A percentile compares a stretch with the other conserved stretches of the same genome.
Conservation (phyloP, 1,139 yeast species). For the Saccharomycopsis phalli region DNA sequence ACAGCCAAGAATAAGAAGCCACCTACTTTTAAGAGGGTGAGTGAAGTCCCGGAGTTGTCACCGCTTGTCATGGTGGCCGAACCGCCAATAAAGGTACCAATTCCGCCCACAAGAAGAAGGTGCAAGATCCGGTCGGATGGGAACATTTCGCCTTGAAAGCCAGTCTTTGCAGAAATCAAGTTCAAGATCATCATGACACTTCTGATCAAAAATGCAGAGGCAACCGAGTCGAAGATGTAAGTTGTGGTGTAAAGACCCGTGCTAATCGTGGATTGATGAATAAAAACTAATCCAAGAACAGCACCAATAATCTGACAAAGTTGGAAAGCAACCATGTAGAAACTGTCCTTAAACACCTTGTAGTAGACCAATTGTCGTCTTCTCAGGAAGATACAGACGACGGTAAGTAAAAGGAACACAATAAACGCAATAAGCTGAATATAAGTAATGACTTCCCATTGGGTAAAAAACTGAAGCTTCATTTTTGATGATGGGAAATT, state of each 20-base stretch:
- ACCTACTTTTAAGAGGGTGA: neutral
- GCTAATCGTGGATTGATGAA: neutral
- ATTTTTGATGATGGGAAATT: too few relatives aligned
- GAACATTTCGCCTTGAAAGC: neutral
- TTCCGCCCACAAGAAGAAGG: neutral
- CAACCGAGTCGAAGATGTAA: slow-evolving; percentile 1
- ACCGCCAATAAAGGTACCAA: neutral
- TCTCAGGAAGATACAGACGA: neutral
- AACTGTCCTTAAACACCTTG: neutral
- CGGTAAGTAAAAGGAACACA: neutral
- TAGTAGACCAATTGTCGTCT: neutral
- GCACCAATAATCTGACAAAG: slow-evolving; percentile 1
- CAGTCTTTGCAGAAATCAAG: neutral
- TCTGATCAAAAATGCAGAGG: slow-evolving; percentile 2
- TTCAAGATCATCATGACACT: neutral
- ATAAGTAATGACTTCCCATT: slow-evolving; percentile 1
- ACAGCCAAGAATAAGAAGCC: neutral
- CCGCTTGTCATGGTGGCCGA: neutral
- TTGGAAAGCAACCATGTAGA: neutral
- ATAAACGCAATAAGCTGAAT: neutral
- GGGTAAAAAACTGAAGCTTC: neutral
- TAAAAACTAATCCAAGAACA: neutral
- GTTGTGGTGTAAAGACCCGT: neutral
- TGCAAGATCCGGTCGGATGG: neutral
- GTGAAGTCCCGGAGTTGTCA: neutral